A percentile compares a stretch with the other conserved stretches of the same genome.
phyloP scores from a whole-genome alignment of 2,329 filamentous ascomycete species.

The Colletotrichum tanaceti region DNA sequence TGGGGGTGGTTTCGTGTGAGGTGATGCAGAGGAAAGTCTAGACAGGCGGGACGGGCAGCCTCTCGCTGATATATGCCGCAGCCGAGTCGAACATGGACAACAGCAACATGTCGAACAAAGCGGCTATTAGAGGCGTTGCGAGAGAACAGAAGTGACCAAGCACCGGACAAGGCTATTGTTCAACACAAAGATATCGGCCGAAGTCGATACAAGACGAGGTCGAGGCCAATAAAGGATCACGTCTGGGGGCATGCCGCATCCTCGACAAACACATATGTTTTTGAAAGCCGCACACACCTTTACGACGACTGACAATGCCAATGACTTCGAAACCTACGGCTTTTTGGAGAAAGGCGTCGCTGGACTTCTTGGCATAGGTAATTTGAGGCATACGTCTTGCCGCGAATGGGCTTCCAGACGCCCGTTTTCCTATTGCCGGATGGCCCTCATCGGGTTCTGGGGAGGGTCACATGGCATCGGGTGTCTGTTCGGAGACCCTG shows the following conservation, averaged over 20 bases:
- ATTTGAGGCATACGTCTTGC: constrained; percentile 59
- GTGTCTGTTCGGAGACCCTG: no score
- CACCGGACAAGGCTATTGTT: background rate
- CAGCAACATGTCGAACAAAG: background rate
- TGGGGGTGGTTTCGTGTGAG: background rate
- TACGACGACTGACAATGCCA: background rate
- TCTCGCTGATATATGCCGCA: background rate
- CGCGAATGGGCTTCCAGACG: constrained; percentile 58
- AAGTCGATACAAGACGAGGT: background rate
- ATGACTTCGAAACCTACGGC: constrained; percentile 45
- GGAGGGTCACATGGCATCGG: no score
- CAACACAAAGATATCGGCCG: background rate
- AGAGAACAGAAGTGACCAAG: background rate
- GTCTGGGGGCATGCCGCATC: background rate
- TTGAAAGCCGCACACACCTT: no score
- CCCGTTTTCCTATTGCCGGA: constrained; percentile 55
- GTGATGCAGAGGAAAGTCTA: background rate
- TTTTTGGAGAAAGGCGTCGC: constrained; percentile 62
- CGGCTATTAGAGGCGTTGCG: no score
- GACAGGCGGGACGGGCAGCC: background rate
- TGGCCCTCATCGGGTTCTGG: constrained; percentile 63
- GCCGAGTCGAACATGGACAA: background rate
- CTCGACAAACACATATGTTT: no score
- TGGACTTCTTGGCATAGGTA: constrained; percentile 54
- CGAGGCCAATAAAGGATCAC: background rate